Conservation (phyloP, 441 rosid species). For the Omphalea diandra region DNA sequence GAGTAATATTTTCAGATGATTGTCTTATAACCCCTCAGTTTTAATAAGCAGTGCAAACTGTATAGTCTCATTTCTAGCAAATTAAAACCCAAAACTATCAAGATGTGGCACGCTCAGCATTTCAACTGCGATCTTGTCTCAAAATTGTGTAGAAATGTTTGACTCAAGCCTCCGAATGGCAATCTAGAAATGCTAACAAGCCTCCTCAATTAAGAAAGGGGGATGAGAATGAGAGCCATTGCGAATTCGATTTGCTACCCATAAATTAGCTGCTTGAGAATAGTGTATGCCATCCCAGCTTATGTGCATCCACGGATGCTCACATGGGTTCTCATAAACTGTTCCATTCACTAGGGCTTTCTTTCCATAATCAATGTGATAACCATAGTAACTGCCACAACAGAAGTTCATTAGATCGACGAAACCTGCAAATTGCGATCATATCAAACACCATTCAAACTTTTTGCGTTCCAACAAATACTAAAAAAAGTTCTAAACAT, state of each 20-base stretch:
- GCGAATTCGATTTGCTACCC: constrained; percentile 47
- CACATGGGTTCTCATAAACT: constrained; percentile 55
- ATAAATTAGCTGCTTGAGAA: constrained; percentile 53
- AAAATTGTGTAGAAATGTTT: not conserved
- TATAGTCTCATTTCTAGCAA: too few species aligned
- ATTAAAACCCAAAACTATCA: not conserved
- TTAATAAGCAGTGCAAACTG: not conserved
- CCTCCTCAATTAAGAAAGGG: constrained; percentile 33
- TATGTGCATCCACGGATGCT: constrained; percentile 45
- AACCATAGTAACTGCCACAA: constrained; percentile 58
- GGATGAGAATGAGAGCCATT: constrained; percentile 56
- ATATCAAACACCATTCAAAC: not conserved
- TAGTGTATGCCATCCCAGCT: constrained; percentile 84
- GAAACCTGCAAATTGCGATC: constrained; percentile 42
- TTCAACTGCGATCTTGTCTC: not conserved
- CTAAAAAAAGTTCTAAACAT: not conserved
- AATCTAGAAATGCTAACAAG: constrained; percentile 31
- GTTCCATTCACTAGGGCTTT: constrained; percentile 56
- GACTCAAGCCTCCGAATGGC: not conserved
- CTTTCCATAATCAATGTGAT: constrained; percentile 57
- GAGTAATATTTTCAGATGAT: too few species aligned
- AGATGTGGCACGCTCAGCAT: not conserved
- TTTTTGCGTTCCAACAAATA: not conserved
- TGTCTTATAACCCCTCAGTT: not conserved
- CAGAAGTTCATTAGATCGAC: constrained; percentile 59